phyloP scores from a whole-genome alignment of 2,329 filamentous ascomycete species.

The Alternaria sp. region DNA sequence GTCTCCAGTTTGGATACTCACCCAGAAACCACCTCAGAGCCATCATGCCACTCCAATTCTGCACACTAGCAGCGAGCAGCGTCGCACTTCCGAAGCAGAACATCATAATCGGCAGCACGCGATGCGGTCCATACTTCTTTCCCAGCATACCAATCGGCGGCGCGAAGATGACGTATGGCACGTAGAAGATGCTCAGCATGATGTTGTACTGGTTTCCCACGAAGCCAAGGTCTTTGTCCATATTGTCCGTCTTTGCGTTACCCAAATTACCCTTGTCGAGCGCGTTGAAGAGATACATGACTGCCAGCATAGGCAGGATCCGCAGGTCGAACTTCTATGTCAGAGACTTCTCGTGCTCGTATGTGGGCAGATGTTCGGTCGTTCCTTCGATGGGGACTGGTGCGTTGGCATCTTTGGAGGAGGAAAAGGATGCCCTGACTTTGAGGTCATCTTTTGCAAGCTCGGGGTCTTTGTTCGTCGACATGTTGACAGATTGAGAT shows the following conservation, averaged over 20 bases:
- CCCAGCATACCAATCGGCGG: conserved; percentile 71
- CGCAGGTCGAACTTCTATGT: conserved; percentile 64
- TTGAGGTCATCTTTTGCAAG: conserved; percentile 42
- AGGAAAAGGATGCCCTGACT: conserved; percentile 39
- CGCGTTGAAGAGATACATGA: conserved; percentile 67
- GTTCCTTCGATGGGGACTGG: conserved; percentile 41
- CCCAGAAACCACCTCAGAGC: conserved; percentile 74
- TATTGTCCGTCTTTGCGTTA: conserved; percentile 57
- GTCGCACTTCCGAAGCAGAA: conserved; percentile 72
- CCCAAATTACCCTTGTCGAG: conserved; percentile 49
- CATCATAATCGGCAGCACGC: conserved; percentile 73
- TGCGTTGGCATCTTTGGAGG: conserved; percentile 33
- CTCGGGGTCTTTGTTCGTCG: conserved; percentile 37
- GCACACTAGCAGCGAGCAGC: conserved; percentile 63
- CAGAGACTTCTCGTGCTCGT: conserved; percentile 53
- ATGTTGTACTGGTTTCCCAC: conserved; percentile 71
- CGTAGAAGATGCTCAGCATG: conserved; percentile 73
- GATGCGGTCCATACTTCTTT: conserved; percentile 71
- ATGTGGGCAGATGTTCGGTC: conserved; percentile 46
- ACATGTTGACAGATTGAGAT: conserved; percentile 31
- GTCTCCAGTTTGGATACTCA: conserved; percentile 7
- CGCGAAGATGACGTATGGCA: conserved; percentile 76
- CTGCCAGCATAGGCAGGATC: conserved; percentile 65
- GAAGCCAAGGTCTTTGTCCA: conserved; percentile 66
- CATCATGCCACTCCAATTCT: conserved; percentile 72